Evolutionary conservation across 208 protist genomes (phyloP).

Genomic region (Acanthamoeba comandoni): DNA sequence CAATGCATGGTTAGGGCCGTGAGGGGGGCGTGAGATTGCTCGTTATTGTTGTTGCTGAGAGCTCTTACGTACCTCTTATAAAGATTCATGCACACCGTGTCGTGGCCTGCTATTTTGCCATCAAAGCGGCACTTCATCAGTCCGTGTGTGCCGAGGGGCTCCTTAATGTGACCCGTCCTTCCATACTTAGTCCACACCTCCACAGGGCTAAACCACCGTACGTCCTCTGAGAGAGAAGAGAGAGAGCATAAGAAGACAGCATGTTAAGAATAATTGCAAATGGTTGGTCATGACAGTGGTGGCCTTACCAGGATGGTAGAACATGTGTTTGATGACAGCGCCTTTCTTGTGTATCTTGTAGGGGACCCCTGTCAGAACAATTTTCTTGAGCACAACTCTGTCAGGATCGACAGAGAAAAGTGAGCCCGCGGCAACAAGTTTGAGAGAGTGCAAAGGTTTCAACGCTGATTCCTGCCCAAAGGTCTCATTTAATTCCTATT

Average conservation of each 20-base stretch:
- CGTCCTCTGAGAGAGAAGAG: slow-evolving; percentile 95
- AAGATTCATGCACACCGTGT: slow-evolving; percentile 97
- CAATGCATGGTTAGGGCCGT: no score
- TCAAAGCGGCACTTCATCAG: slow-evolving; percentile 96
- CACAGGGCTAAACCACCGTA: slow-evolving; percentile 96
- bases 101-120: slow-evolving; percentile 93
- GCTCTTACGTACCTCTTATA: slow-evolving; percentile 92
- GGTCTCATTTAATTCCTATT: slow-evolving; percentile 58
- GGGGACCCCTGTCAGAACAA: slow-evolving; percentile 89
- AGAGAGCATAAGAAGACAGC: slow-evolving; percentile 42
- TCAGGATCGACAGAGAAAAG: slow-evolving; percentile 88
- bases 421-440: slow-evolving; percentile 82
- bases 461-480: neutral
- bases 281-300: neutral
- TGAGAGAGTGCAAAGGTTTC: slow-evolving; percentile 35
- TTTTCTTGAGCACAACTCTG: slow-evolving; percentile 89
- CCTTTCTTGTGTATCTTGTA: slow-evolving; percentile 89
- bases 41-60: no score
- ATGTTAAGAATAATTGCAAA: neutral
- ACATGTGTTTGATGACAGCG: slow-evolving; percentile 93
- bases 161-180: slow-evolving; percentile 94
- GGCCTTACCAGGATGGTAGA: slow-evolving; percentile 83
- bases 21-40: no score
- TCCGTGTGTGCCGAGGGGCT: slow-evolving; percentile 95
- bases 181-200: slow-evolving; percentile 96